A percentile compares a stretch with the other conserved stretches of the same genome.
phyloP scores from a whole-genome alignment of 1,139 yeast genomes.

The Chernovozyma aurita region DNA sequence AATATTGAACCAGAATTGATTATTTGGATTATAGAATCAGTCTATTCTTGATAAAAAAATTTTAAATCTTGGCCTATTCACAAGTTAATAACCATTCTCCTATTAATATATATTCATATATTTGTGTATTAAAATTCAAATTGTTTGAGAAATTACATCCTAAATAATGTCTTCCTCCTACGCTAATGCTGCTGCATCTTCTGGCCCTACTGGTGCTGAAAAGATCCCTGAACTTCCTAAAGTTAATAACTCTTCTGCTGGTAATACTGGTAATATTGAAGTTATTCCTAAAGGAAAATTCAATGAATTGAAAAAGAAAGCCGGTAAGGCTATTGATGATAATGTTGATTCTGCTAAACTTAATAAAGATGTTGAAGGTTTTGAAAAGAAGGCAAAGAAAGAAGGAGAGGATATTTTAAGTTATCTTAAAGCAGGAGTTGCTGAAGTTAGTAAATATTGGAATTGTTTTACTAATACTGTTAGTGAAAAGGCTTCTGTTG shows the following conservation, averaged over 20 bases:
- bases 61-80: too few relatives aligned
- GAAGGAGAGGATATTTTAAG: slow-evolving; percentile 16
- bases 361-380: slow-evolving; percentile 15
- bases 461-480: slow-evolving; percentile 9
- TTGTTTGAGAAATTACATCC: background rate
- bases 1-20: too few relatives aligned
- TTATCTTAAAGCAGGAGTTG: slow-evolving; percentile 8
- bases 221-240: slow-evolving; percentile 22
- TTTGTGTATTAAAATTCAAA: too few relatives aligned
- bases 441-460: slow-evolving; percentile 10
- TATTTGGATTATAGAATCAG: too few relatives aligned
- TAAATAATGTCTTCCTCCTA: slow-evolving; percentile 17
- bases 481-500: slow-evolving; percentile 9
- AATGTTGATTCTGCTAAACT: slow-evolving; percentile 17
- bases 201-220: slow-evolving; percentile 27
- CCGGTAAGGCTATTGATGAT: slow-evolving; percentile 10
- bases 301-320: slow-evolving; percentile 22
- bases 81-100: too few relatives aligned
- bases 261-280: slow-evolving; percentile 20
- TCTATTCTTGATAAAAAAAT: too few relatives aligned
- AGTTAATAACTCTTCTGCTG: slow-evolving; percentile 12
- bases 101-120: too few relatives aligned
- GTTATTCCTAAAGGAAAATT: slow-evolving; percentile 25
- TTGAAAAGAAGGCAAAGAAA: slow-evolving; percentile 20
- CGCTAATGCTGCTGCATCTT: slow-evolving; percentile 40